Evolutionary conservation across 169 alveolate genomes (phyloP).

Genomic region (Eimeria necatrix): DNA sequence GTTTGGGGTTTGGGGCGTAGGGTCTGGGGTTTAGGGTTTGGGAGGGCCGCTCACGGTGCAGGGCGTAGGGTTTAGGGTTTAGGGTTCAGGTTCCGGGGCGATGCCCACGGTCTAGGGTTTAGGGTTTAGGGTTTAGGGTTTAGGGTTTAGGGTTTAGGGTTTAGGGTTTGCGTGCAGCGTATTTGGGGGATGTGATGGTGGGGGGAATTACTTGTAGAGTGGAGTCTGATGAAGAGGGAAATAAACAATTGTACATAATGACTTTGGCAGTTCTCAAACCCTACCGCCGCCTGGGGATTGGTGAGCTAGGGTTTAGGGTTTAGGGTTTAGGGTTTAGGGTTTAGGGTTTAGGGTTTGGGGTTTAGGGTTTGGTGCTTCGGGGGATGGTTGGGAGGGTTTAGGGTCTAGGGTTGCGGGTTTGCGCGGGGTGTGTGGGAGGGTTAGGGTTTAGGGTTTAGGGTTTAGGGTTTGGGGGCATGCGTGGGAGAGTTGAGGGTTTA

Average conservation of each 20-base stretch:
- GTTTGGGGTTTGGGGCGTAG: neutral
- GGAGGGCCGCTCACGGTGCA: too few relatives aligned
- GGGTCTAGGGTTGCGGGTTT: too few relatives aligned
- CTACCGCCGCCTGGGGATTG: constrained; percentile 61
- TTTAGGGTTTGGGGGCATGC: too few relatives aligned
- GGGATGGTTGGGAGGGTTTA: too few relatives aligned
- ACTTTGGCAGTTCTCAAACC: constrained; percentile 71
- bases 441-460: too few relatives aligned
- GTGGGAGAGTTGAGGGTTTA: too few relatives aligned
- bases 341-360: neutral
- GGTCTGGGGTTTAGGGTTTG: too few relatives aligned
- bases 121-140: neutral
- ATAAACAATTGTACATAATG: constrained; percentile 62
- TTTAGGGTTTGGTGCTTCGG: too few relatives aligned
- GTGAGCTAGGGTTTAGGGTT: constrained; percentile 2
- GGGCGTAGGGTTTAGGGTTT: neutral
- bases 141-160: neutral
- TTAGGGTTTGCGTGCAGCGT: neutral
- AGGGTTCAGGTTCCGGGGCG: neutral
- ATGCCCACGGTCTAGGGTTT: too few relatives aligned
- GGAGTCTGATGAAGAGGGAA: neutral
- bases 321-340: neutral
- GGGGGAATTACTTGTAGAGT: constrained; percentile 70
- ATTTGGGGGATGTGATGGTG: constrained; percentile 69
- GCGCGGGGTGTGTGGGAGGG: too few relatives aligned